These are phyloP conservation scores for Escallonia herrerae DNA, from an alignment of 129 eudicot species.

Conservation along the genomic window DNA sequence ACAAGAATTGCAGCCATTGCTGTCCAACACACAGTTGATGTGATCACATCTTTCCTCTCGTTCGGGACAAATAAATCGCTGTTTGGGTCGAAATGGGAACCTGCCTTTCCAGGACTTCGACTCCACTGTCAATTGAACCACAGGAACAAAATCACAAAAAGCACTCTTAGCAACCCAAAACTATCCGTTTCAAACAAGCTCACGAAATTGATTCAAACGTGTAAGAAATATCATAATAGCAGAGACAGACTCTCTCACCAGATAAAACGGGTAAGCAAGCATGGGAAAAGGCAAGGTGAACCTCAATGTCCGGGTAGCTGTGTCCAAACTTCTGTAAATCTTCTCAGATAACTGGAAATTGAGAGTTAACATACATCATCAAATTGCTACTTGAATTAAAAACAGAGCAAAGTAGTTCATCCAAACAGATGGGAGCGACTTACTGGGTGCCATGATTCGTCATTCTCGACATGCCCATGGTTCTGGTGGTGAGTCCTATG, in stretches of 20 bases:
- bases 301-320: slow-evolving; percentile 39
- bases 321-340: slow-evolving; percentile 52
- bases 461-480: slow-evolving; percentile 97
- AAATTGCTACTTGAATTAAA: background rate
- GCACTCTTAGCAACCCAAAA: background rate
- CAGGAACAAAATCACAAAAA: background rate
- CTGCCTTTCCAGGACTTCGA: slow-evolving; percentile 88
- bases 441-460: slow-evolving; percentile 99
- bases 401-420: background rate
- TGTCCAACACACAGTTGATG: slow-evolving; percentile 83
- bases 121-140: slow-evolving; percentile 51
- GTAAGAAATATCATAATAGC: background rate
- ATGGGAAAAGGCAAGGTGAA: slow-evolving; percentile 85
- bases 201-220: background rate
- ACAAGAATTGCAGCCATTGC: slow-evolving; percentile 83
- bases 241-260: slow-evolving; percentile 47
- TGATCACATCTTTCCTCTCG: slow-evolving; percentile 68
- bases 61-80: slow-evolving; percentile 75
- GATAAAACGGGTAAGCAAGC: slow-evolving; percentile 94
- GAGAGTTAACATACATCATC: background rate
- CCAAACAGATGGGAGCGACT: slow-evolving; percentile 15
- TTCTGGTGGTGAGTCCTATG: slow-evolving; percentile 98
- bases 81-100: slow-evolving; percentile 81
- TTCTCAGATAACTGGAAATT: slow-evolving; percentile 63
- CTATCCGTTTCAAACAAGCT: background rate